Evolutionary conservation across 495 filamentous ascomycete species (phyloP), one percentile per base, ranked within the genome.

Genomic region (Aspergillus coremiiformis): DNA sequence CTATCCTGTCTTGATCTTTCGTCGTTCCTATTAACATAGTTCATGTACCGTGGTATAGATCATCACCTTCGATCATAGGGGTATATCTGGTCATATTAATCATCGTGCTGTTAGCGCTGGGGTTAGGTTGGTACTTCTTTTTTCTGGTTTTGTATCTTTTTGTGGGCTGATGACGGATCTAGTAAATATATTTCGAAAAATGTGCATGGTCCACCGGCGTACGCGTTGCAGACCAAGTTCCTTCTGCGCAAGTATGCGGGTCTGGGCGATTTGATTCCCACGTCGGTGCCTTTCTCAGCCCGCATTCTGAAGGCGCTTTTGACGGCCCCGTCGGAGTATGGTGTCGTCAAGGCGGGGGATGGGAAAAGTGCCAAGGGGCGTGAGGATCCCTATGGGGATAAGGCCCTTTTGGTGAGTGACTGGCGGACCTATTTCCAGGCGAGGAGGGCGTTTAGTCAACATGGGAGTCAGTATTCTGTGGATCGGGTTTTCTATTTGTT

Each of bases 391-490:
- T 55, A 55, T 15, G 30, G 27, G 4, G 53, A 55, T 19, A 29
- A 35, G 30, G 46, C 42, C 2, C 39, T 55, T 10, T 32, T 55
- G 47, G 53, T 55, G 11, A 55, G 47, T 37, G 7, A 42, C 3
- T 51, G 53, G 53, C 7, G 30, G n/a, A 27, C 20, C 5, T 55
- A 55, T 39, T 37, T 39, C 5, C 37, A 30, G n/a, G 53, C 39
- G 1, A 12, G 53, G n/a, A 10, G 3, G 21, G 47, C 53, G n/a
- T 55, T 55, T 15, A 9, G 27, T 3, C 41, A 50, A 20, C 47
- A 55, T 46, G 17, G n/a, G 39, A 55, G 46, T n/a, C 53, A 55
- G 32, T 55, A 50, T 21, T 55, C 53, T 4, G 50, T 47, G 41
- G 53, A 50, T 26, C 41, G 53, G 11, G 39, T 26, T 20, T 32